phyloP scores from a whole-genome alignment of 2,329 filamentous ascomycete species.

The Neurospora sp. region DNA sequence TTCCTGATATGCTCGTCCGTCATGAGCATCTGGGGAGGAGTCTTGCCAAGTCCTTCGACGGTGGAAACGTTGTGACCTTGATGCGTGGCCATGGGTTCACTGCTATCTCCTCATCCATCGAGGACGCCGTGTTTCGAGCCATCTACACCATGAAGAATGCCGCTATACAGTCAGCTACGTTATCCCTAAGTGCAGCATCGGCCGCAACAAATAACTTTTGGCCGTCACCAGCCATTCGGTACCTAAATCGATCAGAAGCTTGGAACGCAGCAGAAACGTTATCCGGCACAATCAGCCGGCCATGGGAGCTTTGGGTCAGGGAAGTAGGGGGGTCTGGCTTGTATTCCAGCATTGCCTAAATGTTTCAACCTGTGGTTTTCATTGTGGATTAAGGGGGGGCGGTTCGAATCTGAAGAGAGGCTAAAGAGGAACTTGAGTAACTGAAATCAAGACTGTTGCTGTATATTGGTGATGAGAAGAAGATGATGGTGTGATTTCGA shows the following conservation, averaged over 20 bases:
- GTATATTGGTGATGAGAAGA: no score
- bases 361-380: not conserved
- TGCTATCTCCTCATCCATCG: constrained; percentile 25
- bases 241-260: constrained; percentile 13
- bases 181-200: constrained; percentile 18
- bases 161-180: constrained; percentile 28
- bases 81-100: constrained; percentile 38
- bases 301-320: constrained; percentile 19
- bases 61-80: constrained; percentile 27
- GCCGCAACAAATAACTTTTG: constrained; percentile 2
- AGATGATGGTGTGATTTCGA: no score
- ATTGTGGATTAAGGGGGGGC: not conserved
- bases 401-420: constrained; percentile 27
- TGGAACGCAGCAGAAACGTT: constrained; percentile 11
- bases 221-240: constrained; percentile 4
- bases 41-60: constrained; percentile 25
- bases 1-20: constrained; percentile 28
- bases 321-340: constrained; percentile 13
- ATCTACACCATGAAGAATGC: constrained; percentile 36
- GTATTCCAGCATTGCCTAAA: constrained; percentile 10
- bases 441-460: no score
- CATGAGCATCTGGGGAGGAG: constrained; percentile 23
- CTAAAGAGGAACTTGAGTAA: constrained; percentile 12
- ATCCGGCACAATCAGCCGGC: constrained; percentile 10
- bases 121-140: constrained; percentile 30